A percentile compares a stretch with the other conserved stretches of the same genome.
These are phyloP conservation scores for Paecilomyces sp. DNA, from an alignment of 2,329 filamentous ascomycete genomes.

Conservation along the genomic window DNA sequence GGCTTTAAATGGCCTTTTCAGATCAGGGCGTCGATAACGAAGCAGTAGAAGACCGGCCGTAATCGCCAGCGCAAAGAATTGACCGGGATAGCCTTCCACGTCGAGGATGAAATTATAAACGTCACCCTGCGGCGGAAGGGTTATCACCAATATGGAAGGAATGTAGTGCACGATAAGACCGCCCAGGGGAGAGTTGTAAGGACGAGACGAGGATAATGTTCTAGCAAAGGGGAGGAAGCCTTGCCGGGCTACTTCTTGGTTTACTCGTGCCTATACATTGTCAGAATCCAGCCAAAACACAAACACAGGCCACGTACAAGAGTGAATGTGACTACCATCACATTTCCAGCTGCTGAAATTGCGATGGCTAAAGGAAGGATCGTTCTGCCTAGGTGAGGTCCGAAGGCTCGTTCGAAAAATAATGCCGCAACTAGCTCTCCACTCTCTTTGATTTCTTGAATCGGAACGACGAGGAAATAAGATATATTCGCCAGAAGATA, in stretches of 20 bases:
- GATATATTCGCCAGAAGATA: constrained; percentile 62
- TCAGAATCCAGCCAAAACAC: background rate
- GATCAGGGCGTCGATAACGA: constrained; percentile 51
- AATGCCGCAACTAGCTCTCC: constrained; percentile 62
- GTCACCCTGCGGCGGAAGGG: constrained; percentile 55
- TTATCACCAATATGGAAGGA: constrained; percentile 60
- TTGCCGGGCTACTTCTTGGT: constrained; percentile 66
- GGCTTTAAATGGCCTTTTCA: constrained; percentile 58
- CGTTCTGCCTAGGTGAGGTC: constrained; percentile 48
- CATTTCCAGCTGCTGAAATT: constrained; percentile 61
- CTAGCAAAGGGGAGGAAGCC: constrained; percentile 61
- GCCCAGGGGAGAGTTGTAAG: constrained; percentile 60
- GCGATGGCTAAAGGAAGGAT: constrained; percentile 60
- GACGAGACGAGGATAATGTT: constrained; percentile 56
- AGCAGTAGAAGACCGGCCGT: constrained; percentile 55
- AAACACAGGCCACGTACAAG: constrained; percentile 43
- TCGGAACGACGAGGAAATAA: constrained; percentile 58
- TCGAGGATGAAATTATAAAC: constrained; percentile 69
- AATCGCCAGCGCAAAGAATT: constrained; percentile 53
- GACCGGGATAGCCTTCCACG: constrained; percentile 61
- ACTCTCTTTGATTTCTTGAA: constrained; percentile 59
- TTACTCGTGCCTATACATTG: constrained; percentile 52
- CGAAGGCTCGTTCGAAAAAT: constrained; percentile 61
- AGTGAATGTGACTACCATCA: constrained; percentile 65
- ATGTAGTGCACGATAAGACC: constrained; percentile 63